A percentile compares a stretch with the other conserved stretches of the same genome.
phyloP scores from a whole-genome alignment of 192 early-diverging fungal genomes.

The Podila epigama region DNA sequence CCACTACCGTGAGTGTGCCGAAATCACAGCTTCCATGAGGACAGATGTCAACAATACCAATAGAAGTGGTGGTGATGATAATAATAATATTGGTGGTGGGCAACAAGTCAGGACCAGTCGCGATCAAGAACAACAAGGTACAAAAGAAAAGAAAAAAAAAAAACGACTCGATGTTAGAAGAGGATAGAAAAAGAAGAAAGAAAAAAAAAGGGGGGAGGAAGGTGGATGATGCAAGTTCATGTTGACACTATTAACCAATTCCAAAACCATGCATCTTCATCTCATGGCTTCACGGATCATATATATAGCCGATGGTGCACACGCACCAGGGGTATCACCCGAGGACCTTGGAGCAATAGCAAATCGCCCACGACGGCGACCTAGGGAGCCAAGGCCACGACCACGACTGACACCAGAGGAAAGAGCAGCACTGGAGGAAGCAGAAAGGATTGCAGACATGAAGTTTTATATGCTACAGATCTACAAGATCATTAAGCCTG shows the following conservation, averaged over 20 bases:
- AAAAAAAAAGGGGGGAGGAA: not conserved
- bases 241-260: too few species aligned
- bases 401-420: constrained; percentile 29
- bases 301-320: constrained; percentile 2
- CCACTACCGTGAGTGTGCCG: constrained; percentile 59
- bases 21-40: constrained; percentile 19
- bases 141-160: not conserved
- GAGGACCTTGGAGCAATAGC: constrained; percentile 43
- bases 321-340: constrained; percentile 16
- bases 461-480: constrained; percentile 84
- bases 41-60: not conserved
- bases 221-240: too few species aligned
- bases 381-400: constrained; percentile 50
- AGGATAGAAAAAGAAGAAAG: too few species aligned
- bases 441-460: constrained; percentile 68
- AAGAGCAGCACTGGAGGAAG: constrained; percentile 44
- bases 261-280: constrained; percentile 38
- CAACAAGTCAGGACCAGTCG: not conserved
- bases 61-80: not conserved
- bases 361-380: constrained; percentile 28
- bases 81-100: not conserved
- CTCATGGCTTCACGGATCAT: not conserved
- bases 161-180: not conserved
- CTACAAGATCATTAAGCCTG: constrained; percentile 84
- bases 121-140: not conserved